Evolutionary conservation across 2,329 filamentous ascomycete species (phyloP), one percentile per base, ranked within the genome.

Genomic region (Coniochaeta sp.): DNA sequence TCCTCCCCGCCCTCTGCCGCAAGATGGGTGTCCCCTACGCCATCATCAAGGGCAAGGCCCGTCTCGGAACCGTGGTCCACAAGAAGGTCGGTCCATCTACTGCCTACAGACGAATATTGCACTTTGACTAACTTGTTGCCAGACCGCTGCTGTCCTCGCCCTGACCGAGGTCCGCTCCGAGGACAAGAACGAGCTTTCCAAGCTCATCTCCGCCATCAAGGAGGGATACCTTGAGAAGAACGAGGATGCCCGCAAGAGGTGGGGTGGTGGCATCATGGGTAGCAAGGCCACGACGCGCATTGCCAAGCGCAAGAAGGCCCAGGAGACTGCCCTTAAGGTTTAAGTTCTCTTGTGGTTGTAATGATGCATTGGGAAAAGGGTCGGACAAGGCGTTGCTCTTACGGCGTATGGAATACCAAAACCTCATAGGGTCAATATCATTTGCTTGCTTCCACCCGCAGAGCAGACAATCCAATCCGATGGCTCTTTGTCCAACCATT

Each of bases 21-120:
- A 99, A 99, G 91, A 99, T 99, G 93, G 96, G 96, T 82, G 89
- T 97, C 71, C 95, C 96, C 67, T 99, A 98, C 79, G 95, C 93
- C 76, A 98, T 99, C 72, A 87, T 99, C 77, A 99, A 99, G 91
- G 95, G 95, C 84, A 99, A 99, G 90, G 95, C 95, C 70, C 89
- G 95, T 82, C 91, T 99, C 73, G 95, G 95, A 71, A 98, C 95
- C 64, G 93, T 99, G 71, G 93, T 99, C 69, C 93, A 99, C 90
- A 97, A 99, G 89, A 99, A 99, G 89, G 89, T 92, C 52, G 34
- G 58, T 19, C 11, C 24, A 31, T 47, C 6, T 38, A 17, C 28
- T 36, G 9, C n/a, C 22, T 11, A 14, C 31, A 24, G 19, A 5
- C 12, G 3, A 22, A 47, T 0, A n/a, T 50, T 26, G 24, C 56